Conservation (phyloP, 352 stramenopile species). For the Pythium brachiatum region DNA sequence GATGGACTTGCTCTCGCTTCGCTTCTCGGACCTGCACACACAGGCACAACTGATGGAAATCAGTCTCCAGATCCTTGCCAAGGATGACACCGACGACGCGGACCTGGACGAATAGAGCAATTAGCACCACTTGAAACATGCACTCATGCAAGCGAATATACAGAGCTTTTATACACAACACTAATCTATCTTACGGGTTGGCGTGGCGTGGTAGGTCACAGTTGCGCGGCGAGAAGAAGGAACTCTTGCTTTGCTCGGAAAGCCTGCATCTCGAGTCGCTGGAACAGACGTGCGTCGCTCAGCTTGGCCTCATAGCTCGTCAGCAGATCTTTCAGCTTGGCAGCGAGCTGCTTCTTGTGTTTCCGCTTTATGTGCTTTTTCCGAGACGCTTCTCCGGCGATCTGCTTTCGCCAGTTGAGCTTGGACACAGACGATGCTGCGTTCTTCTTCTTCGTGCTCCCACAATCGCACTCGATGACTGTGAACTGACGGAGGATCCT, state of each 20-base stretch:
- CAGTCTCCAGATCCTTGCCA: constrained; percentile 53
- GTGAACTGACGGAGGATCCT: constrained; percentile 19
- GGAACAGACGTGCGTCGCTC: constrained; percentile 17
- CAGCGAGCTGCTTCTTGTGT: constrained; percentile 61
- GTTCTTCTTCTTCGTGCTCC: constrained; percentile 13
- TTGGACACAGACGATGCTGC: background rate
- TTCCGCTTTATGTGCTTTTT: constrained; percentile 73
- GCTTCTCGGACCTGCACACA: constrained; percentile 51
- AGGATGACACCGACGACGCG: constrained; percentile 36
- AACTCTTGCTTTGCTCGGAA: constrained; percentile 20
- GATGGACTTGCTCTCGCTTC: constrained; percentile 75
- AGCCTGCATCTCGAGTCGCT: constrained; percentile 23
- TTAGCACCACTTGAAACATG: background rate
- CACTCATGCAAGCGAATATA: constrained; percentile 1
- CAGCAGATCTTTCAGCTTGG: constrained; percentile 26
- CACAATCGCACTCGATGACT: constrained; percentile 13
- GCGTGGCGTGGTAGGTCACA: background rate
- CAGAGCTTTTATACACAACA: background rate
- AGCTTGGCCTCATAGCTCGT: constrained; percentile 15
- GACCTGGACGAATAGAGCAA: constrained; percentile 15
- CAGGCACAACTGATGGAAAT: constrained; percentile 65
- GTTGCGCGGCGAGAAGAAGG: constrained; percentile 13
- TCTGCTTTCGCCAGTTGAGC: constrained; percentile 52
- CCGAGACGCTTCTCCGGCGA: constrained; percentile 51
- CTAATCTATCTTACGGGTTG: constrained; percentile 3